Evolutionary conservation across 192 early-diverging fungal species (phyloP), one percentile per base, ranked within the genome.

Genomic region (Coemansia sp.): DNA sequence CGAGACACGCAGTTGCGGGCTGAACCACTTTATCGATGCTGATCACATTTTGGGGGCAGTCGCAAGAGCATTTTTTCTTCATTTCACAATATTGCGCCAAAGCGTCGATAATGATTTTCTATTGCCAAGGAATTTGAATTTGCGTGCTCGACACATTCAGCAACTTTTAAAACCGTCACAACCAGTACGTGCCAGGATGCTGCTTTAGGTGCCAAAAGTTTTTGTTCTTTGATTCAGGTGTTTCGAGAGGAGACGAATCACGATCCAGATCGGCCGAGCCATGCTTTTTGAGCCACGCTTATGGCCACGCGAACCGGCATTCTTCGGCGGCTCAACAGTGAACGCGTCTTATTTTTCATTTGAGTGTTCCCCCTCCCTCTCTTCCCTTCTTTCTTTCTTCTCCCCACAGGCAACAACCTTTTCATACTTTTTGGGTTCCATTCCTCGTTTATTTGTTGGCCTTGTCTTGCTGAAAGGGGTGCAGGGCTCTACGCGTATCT

Each of bases 261-360:
- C 15, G 55, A 57, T 57, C 55, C 55, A 57, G 55, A 57, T 57
- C 55, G 25, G 12, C 47, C 47, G 47, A 49, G 47, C 47, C 47
- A 49, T 11, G 41, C 41, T 11, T 43, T 5, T 38, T 38, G 21
- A 21, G 21, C 10, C 37, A 38, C 37, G 3, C 43, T 11, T 9
- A 15, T 12, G 47, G 6, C 19, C 15, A 19, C 47, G 47, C 47
- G 47, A 49, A 49, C 47, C 47, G 29, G 47, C 47, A 49, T 49
- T 49, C 17, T 17, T 49, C 10, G 41, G 41, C 41, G 41, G 41
- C 41, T 43, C 41, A 43, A 19, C n/a, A 49, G n/a, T 49, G 47
- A 49, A 49, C 47, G 47, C 47, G 47, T 49, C 17, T 17, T 43
- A n/a, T 49, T 49, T 49, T 49, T 49, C n/a, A 8, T 49, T n/a